These are phyloP conservation scores for Furculomyces boomerangus DNA, from an alignment of 371 early-diverging fungal species.

Conservation along the genomic window DNA sequence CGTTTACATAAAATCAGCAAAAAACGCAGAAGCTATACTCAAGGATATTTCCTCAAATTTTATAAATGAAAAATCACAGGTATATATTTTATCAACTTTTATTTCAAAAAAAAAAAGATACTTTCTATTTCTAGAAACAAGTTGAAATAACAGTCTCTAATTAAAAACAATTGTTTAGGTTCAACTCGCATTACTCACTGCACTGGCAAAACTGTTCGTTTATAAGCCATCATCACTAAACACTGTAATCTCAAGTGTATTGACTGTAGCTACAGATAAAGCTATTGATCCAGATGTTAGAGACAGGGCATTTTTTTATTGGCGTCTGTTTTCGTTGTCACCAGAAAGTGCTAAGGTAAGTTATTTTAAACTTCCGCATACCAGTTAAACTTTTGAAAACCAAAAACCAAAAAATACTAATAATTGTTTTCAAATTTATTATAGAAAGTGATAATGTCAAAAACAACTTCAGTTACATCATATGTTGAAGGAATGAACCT, in stretches of 20 bases:
- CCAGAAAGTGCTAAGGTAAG: conserved; percentile 27
- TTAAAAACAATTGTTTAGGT: conserved; percentile 25
- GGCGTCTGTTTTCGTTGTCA: conserved; percentile 85
- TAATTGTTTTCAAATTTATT: too few relatives aligned
- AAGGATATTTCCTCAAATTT: conserved; percentile 65
- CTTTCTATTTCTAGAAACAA: too few relatives aligned
- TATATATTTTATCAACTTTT: background rate
- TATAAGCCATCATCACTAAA: conserved; percentile 76
- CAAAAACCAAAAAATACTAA: too few relatives aligned
- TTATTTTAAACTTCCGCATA: too few relatives aligned
- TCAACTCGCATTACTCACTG: conserved; percentile 82
- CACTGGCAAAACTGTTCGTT: conserved; percentile 87
- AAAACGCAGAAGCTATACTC: conserved; percentile 70
- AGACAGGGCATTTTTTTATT: conserved; percentile 94
- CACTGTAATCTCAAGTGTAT: conserved; percentile 71
- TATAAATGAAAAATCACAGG: conserved; percentile 61
- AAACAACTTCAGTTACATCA: too few relatives aligned
- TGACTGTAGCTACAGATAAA: conserved; percentile 83
- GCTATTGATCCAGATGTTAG: conserved; percentile 92
- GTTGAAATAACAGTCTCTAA: too few relatives aligned
- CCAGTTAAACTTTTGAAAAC: too few relatives aligned
- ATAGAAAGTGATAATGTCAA: too few relatives aligned
- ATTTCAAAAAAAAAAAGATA: too few relatives aligned
- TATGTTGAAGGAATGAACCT: conserved; percentile 30
- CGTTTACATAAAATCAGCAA: conserved; percentile 83